A percentile compares a stretch with the other conserved stretches of the same genome.
Evolutionary conservation across 495 filamentous ascomycete genomes (phyloP).

Genomic region (Neurospora sp.): DNA sequence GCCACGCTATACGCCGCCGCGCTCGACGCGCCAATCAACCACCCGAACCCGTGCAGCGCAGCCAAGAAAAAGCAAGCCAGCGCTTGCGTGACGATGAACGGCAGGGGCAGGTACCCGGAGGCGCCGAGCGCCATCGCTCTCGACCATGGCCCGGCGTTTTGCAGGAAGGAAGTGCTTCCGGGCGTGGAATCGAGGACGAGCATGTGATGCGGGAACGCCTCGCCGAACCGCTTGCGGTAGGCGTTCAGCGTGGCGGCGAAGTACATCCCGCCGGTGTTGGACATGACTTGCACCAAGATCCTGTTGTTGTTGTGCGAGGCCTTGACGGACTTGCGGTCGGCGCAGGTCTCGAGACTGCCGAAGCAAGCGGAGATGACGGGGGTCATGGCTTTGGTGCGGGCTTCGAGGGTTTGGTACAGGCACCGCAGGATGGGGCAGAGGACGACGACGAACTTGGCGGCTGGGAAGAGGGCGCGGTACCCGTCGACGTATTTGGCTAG

Average conservation of each 20-base stretch:
- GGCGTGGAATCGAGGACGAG: constrained; percentile 44
- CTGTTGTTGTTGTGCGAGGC: constrained; percentile 13
- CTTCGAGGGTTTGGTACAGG: constrained; percentile 29
- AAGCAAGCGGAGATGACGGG: constrained; percentile 40
- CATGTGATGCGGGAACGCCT: constrained; percentile 33
- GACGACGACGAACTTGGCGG: constrained; percentile 35
- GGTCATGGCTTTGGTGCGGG: constrained; percentile 36
- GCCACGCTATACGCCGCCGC: constrained; percentile 25
- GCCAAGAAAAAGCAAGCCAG: constrained; percentile 31
- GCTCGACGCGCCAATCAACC: constrained; percentile 22
- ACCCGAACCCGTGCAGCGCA: constrained; percentile 18
- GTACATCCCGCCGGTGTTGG: constrained; percentile 43
- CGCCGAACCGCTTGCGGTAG: constrained; percentile 25
- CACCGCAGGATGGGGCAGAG: constrained; percentile 39
- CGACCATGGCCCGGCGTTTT: constrained; percentile 40
- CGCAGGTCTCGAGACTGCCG: not conserved
- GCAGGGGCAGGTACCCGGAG: constrained; percentile 29
- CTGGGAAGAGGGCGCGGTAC: constrained; percentile 39
- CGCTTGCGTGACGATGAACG: constrained; percentile 32
- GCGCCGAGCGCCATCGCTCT: constrained; percentile 43
- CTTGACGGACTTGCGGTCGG: not conserved
- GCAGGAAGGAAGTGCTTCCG: constrained; percentile 35
- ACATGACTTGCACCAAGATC: constrained; percentile 41
- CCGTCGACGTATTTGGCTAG: constrained; percentile 46
- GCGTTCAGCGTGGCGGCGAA: constrained; percentile 38